Conservation (phyloP, 2,329 filamentous ascomycete species). For the Verticillium dahliae region DNA sequence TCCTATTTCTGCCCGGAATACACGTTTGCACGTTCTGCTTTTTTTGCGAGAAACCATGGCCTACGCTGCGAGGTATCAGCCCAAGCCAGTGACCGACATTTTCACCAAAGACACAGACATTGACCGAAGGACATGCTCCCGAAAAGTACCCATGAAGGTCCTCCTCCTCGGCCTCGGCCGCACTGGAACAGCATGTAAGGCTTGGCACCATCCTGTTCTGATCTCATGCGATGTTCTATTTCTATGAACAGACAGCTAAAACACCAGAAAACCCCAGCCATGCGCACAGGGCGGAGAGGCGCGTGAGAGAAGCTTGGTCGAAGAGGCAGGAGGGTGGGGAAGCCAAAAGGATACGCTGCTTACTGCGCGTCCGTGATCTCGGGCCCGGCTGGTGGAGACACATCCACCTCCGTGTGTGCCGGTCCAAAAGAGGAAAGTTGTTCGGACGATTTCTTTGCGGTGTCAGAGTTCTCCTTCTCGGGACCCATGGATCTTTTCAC, state of each 20-base stretch:
- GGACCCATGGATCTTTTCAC: too few relatives aligned
- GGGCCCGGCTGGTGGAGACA: neutral
- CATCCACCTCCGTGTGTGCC: neutral
- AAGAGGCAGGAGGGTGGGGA: neutral
- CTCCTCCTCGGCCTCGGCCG: conserved; percentile 63
- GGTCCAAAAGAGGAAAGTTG: neutral
- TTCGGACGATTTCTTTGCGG: neutral
- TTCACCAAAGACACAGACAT: conserved; percentile 63
- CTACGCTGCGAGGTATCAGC: neutral
- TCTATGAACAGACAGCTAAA: too few relatives aligned
- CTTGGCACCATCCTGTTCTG: neutral
- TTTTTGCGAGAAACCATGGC: conserved; percentile 1
- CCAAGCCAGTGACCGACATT: conserved; percentile 47
- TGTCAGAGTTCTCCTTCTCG: neutral
- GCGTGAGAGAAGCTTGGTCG: too few relatives aligned
- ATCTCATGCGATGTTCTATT: neutral
- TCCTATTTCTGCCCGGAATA: neutral
- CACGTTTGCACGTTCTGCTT: too few relatives aligned
- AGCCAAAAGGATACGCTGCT: neutral
- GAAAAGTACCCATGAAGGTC: conserved; percentile 66
- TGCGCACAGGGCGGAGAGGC: conserved; percentile 13
- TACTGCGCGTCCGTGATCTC: neutral
- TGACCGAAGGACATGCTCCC: conserved; percentile 57
- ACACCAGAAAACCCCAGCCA: conserved; percentile 15
- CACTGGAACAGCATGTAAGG: conserved; percentile 64